These are phyloP conservation scores for Phytophthora citrophthora DNA, from an alignment of 352 stramenopile species.

Conservation along the genomic window DNA sequence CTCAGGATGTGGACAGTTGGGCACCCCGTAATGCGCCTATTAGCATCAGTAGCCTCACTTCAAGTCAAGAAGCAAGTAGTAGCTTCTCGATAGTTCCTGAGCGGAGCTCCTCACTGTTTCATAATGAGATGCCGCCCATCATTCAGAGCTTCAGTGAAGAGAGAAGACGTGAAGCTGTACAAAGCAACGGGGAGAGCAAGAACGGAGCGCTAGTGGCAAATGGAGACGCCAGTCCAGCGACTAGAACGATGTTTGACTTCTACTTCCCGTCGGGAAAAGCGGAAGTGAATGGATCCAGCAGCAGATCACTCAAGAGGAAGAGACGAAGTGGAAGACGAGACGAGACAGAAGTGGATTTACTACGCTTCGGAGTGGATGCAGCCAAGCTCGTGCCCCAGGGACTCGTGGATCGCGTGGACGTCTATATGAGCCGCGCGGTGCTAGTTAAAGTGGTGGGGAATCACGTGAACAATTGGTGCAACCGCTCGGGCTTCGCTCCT, in stretches of 20 bases:
- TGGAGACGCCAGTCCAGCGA: constrained; percentile 29
- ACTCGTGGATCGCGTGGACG: constrained; percentile 84
- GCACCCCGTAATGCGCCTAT: constrained; percentile 20
- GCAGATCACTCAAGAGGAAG: constrained; percentile 58
- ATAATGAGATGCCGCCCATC: constrained; percentile 47
- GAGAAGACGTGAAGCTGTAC: constrained; percentile 8
- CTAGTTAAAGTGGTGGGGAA: constrained; percentile 56
- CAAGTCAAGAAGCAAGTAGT: constrained; percentile 3
- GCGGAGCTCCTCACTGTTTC: constrained; percentile 50
- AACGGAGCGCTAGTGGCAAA: constrained; percentile 18
- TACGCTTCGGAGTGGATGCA: constrained; percentile 74
- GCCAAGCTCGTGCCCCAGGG: constrained; percentile 83
- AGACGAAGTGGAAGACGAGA: constrained; percentile 35
- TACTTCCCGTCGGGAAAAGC: constrained; percentile 48
- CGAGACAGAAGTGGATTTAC: constrained; percentile 52
- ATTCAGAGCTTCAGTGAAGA: constrained; percentile 71
- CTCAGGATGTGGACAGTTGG: constrained; percentile 20
- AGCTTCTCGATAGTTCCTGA: constrained; percentile 14
- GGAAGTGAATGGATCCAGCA: constrained; percentile 13
- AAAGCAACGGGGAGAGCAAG: constrained; percentile 25
- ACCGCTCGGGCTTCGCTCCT: constrained; percentile 63
- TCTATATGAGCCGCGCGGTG: constrained; percentile 57
- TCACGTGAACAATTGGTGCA: constrained; percentile 81
- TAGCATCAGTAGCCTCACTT: constrained; percentile 27
- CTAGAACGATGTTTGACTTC: constrained; percentile 62